Evolutionary conservation across 148 eudicot species (phyloP), one percentile per base, ranked within the genome.

Genomic region (Rhododendron molle): DNA sequence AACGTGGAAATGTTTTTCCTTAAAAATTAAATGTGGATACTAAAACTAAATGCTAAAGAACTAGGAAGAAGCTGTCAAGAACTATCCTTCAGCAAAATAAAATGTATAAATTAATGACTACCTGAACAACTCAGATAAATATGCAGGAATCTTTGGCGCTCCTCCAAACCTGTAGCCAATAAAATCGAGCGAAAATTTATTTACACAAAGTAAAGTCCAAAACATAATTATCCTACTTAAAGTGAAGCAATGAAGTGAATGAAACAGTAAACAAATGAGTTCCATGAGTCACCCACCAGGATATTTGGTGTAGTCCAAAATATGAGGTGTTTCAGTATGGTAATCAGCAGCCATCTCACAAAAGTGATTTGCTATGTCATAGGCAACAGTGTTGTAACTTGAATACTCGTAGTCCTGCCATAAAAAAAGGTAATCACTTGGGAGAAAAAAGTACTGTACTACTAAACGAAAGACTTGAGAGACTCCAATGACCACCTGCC

Each of bases 311-410:
- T 88, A 96, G 89, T 96, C 93, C 95, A 96, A 83, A 71, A 94
- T 83, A 93, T 96, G 99, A 86, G 99, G 99, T 54, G 95, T 92
- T 56, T 96, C 99, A 76, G 99, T 90, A 85, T 96, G 99, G 89
- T 96, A 96, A 88, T 96, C 94, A 36, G 98, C 98, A 87, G 97
- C 96, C 99, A 96, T 96, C 91, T 96, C 99, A 84, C 97, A 96
- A 72, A 96, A 96, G 91, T 96, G 99, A 89, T 95, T 95, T 43
- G 99, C 99, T 81, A 96, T 92, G 86, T 96, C 99, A 78, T 87
- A 96, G 43, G 95, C 93, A 84, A 92, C 87, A 83, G 92, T 89
- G 86, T 96, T 96, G 94, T 95, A 95, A 87, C 97, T 91, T 58
- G 98, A 90, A 87, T 96, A 96, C 84, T 96, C 99, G 52, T 96